Percentiles rank a stretch among this genome's conserved stretches.
Evolutionary conservation across 2,329 filamentous ascomycete species (phyloP).

Genomic region (Fusarium beomiforme): DNA sequence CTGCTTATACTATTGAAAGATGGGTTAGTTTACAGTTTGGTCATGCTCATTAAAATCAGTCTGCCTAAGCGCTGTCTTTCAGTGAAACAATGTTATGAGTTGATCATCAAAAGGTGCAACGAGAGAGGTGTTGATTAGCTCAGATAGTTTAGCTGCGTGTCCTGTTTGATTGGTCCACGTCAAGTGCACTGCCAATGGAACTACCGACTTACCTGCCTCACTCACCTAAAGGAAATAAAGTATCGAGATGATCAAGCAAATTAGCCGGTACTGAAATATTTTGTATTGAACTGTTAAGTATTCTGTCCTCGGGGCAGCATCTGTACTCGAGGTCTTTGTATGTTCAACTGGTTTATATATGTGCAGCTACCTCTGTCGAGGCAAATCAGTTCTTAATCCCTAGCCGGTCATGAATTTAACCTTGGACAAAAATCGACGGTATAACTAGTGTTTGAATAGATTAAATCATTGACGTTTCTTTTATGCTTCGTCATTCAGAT

Average conservation of each 20-base stretch:
- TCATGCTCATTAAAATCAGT: not conserved
- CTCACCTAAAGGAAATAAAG: no score
- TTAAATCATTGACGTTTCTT: slow-evolving; percentile 13
- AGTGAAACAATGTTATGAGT: not conserved
- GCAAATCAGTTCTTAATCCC: no score
- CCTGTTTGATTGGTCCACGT: not conserved
- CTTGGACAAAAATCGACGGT: not conserved
- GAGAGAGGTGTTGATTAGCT: not conserved
- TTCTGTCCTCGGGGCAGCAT: no score
- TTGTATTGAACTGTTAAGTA: no score
- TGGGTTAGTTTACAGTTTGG: not conserved
- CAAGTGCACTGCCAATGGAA: no score
- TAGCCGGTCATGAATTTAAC: not conserved
- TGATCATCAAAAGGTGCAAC: not conserved
- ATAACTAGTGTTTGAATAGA: not conserved
- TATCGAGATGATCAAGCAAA: no score
- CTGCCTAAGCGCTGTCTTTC: not conserved
- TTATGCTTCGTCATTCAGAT: slow-evolving; percentile 20
- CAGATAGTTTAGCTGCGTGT: not conserved
- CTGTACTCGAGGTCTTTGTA: no score
- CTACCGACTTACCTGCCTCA: no score
- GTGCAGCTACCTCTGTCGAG: no score
- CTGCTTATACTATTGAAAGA: not conserved
- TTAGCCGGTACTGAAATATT: no score
- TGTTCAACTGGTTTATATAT: no score